Percentiles rank a stretch among this genome's conserved stretches.
Evolutionary conservation across 129 eudicot genomes (phyloP).

Genomic region (Helichrysum umbraculigerum): DNA sequence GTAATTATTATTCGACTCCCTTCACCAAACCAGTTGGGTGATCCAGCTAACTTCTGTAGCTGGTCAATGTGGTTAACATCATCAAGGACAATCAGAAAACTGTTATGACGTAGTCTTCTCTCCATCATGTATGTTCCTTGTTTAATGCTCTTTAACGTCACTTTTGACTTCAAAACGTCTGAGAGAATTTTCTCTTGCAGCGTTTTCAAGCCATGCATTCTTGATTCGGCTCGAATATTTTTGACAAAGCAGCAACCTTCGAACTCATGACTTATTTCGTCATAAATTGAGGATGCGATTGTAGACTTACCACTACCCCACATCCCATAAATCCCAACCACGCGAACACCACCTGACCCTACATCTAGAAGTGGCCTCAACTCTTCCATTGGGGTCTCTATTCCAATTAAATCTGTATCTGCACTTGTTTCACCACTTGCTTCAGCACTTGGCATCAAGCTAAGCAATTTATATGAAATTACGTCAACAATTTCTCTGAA

Average conservation of each 20-base stretch:
- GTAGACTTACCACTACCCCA: conserved; percentile 37
- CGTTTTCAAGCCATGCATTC: conserved; percentile 7
- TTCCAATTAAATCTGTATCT: neutral
- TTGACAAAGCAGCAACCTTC: conserved; percentile 24
- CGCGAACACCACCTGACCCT: conserved; percentile 19
- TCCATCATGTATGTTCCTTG: neutral
- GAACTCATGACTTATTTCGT: conserved; percentile 14
- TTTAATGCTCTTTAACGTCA: neutral
- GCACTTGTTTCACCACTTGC: neutral
- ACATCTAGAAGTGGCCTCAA: conserved; percentile 13
- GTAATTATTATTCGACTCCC: conserved; percentile 30
- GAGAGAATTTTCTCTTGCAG: conserved; percentile 25
- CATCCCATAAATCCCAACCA: conserved; percentile 28
- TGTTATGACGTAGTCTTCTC: conserved; percentile 6
- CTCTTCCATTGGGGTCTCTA: conserved; percentile 5
- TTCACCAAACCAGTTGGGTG: conserved; percentile 28
- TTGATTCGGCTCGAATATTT: conserved; percentile 2
- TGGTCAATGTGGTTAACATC: conserved; percentile 22
- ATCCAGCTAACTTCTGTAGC: conserved; percentile 26
- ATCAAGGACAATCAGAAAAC: conserved; percentile 31
- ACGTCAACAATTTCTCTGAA: conserved; percentile 5
- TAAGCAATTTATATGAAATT: neutral
- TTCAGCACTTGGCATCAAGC: neutral
- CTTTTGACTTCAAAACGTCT: neutral
- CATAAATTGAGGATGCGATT: conserved; percentile 24